phyloP scores from a whole-genome alignment of 495 filamentous ascomycete genomes.

The Xylaria nigripes region DNA sequence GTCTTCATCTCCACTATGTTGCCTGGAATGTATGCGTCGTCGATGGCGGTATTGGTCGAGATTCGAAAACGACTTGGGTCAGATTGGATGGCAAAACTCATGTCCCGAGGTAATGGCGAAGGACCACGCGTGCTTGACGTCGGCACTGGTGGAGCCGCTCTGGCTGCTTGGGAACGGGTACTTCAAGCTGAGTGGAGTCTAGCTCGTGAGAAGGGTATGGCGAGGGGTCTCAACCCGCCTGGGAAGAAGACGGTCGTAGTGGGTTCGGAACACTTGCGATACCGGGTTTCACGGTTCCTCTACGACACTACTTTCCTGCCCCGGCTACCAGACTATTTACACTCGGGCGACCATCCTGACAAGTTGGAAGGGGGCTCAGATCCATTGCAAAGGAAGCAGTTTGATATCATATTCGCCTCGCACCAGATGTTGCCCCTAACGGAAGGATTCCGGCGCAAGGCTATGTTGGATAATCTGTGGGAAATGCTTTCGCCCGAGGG shows the following conservation, averaged over 20 bases:
- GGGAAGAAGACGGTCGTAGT: constrained; percentile 47
- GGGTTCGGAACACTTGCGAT: constrained; percentile 50
- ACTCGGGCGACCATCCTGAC: constrained; percentile 38
- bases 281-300: constrained; percentile 66
- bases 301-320: constrained; percentile 89
- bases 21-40: constrained; percentile 69
- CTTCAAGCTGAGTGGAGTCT: constrained; percentile 69
- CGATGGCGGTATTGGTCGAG: constrained; percentile 69
- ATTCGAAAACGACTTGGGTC: constrained; percentile 75
- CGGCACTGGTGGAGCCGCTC: constrained; percentile 73
- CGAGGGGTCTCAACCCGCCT: constrained; percentile 25
- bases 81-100: constrained; percentile 64
- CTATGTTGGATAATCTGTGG: constrained; percentile 80
- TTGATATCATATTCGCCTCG: constrained; percentile 83
- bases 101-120: constrained; percentile 54
- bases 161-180: constrained; percentile 78
- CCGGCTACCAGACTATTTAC: constrained; percentile 84
- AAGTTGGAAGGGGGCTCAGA: constrained; percentile 31
- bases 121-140: constrained; percentile 75
- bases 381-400: constrained; percentile 59
- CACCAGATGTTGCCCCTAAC: constrained; percentile 65
- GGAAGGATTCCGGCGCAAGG: constrained; percentile 66
- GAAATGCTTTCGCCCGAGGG: constrained; percentile 73
- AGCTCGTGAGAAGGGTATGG: constrained; percentile 45
- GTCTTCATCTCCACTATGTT: constrained; percentile 69